These are phyloP conservation scores for Blumeriella jaapii DNA, from an alignment of 2,329 filamentous ascomycete genomes.

Conservation along the genomic window DNA sequence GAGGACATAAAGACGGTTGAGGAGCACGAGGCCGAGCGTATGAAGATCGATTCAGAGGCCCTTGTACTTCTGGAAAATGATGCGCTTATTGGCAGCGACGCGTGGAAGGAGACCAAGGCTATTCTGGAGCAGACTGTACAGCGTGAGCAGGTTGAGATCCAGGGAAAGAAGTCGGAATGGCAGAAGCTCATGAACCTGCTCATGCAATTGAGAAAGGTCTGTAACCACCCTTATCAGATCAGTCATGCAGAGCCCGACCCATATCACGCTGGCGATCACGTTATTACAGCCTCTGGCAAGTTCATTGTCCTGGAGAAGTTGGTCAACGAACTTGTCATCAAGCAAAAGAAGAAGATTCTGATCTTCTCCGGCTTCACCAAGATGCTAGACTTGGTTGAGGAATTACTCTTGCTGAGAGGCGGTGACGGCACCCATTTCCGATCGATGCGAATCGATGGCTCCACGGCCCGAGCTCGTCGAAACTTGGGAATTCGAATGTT, in stretches of 20 bases:
- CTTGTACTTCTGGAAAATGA: constrained; percentile 27
- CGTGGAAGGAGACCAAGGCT: constrained; percentile 36
- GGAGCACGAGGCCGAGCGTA: constrained; percentile 24
- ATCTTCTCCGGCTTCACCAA: constrained; percentile 93
- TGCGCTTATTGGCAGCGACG: constrained; percentile 24
- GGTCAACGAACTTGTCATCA: constrained; percentile 62
- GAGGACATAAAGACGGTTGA: constrained; percentile 29
- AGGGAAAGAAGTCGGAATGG: constrained; percentile 31
- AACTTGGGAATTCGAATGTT: constrained; percentile 92
- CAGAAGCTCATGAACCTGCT: constrained; percentile 74
- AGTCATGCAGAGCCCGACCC: constrained; percentile 31
- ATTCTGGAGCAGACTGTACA: constrained; percentile 34
- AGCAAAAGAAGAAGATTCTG: constrained; percentile 67
- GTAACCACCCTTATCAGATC: constrained; percentile 70
- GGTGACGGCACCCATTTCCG: constrained; percentile 53
- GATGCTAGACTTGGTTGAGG: constrained; percentile 81
- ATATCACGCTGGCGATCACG: constrained; percentile 63
- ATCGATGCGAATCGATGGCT: constrained; percentile 75
- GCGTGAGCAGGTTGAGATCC: constrained; percentile 17
- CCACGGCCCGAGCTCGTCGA: constrained; percentile 67
- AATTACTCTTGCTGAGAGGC: constrained; percentile 50
- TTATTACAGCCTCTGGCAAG: constrained; percentile 84
- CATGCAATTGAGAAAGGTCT: constrained; percentile 84
- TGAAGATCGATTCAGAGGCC: constrained; percentile 25
- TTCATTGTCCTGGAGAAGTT: constrained; percentile 73